Percentiles rank a stretch among this genome's conserved stretches.
phyloP scores from a whole-genome alignment of 768 basidiomycete species.

The Xerocomellus dryophilus region DNA sequence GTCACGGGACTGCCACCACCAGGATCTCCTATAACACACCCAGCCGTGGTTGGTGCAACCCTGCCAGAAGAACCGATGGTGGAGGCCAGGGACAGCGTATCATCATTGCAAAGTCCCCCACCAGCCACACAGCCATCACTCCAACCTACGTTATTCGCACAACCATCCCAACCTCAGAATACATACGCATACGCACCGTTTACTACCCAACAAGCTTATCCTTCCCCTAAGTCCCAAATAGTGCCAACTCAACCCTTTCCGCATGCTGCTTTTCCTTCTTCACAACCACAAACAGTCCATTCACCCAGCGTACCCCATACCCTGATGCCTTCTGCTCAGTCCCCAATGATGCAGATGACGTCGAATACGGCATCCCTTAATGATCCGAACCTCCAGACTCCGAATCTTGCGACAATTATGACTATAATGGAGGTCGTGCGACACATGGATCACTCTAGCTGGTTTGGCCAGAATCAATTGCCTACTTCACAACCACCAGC shows the following conservation, averaged over 20 bases:
- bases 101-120: conserved; percentile 1
- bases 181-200: conserved; percentile 12
- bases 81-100: not conserved
- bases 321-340: conserved; percentile 15
- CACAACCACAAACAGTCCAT: conserved; percentile 15
- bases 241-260: conserved; percentile 16
- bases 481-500: conserved; percentile 16
- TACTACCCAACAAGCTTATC: conserved; percentile 15
- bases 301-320: conserved; percentile 9
- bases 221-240: conserved; percentile 19
- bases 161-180: conserved; percentile 21
- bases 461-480: conserved; percentile 18
- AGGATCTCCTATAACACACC: not conserved
- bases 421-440: conserved; percentile 33
- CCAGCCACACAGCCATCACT: conserved; percentile 8
- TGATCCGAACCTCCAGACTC: conserved; percentile 13
- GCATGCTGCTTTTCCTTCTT: conserved; percentile 15
- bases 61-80: conserved; percentile 3
- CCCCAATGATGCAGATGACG: conserved; percentile 14
- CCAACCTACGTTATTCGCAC: conserved; percentile 14
- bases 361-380: conserved; percentile 8
- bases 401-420: conserved; percentile 27
- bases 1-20: not conserved
- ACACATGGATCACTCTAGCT: conserved; percentile 25
- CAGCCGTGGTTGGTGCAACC: not conserved